These are phyloP conservation scores for Cadophora gregata DNA, from an alignment of 2,329 filamentous ascomycete species.

Conservation along the genomic window DNA sequence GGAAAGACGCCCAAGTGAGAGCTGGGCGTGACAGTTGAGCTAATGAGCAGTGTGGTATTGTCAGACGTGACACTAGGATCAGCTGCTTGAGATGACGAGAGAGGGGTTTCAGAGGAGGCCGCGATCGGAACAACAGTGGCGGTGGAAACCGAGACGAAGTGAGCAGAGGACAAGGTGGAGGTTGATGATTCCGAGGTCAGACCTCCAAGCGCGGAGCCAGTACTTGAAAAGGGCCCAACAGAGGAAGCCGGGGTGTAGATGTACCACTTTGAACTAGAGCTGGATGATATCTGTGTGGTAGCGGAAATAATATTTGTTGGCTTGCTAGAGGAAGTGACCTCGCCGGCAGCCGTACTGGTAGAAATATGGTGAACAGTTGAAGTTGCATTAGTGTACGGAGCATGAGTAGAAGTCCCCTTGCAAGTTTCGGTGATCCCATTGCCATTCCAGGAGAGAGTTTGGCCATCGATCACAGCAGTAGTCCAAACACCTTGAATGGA, in stretches of 20 bases:
- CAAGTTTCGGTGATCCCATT: not conserved
- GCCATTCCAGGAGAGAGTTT: conserved; percentile 21
- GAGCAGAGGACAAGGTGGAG: not conserved
- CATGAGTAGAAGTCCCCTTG: not conserved
- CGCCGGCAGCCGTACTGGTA: conserved; percentile 9
- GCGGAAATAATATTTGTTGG: not conserved
- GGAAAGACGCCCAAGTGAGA: conserved; percentile 9
- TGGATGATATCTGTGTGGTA: not conserved
- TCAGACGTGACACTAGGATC: not conserved
- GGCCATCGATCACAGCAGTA: conserved; percentile 11
- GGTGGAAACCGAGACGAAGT: not conserved
- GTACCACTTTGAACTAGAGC: conserved; percentile 10
- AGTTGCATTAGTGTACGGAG: not conserved
- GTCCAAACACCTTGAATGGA: conserved; percentile 10
- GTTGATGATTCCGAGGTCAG: not conserved
- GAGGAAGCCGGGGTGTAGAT: conserved; percentile 3
- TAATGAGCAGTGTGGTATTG: not conserved
- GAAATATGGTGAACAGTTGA: not conserved
- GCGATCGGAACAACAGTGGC: not conserved
- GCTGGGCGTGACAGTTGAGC: conserved; percentile 1
- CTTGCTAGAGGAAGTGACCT: conserved; percentile 10
- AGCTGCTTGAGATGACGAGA: not conserved
- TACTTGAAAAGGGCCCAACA: not conserved
- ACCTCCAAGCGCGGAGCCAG: not conserved
- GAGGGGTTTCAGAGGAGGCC: not conserved